These are phyloP conservation scores for Arthrinium phaeospermum DNA, from an alignment of 2,329 filamentous ascomycete species.

Conservation along the genomic window DNA sequence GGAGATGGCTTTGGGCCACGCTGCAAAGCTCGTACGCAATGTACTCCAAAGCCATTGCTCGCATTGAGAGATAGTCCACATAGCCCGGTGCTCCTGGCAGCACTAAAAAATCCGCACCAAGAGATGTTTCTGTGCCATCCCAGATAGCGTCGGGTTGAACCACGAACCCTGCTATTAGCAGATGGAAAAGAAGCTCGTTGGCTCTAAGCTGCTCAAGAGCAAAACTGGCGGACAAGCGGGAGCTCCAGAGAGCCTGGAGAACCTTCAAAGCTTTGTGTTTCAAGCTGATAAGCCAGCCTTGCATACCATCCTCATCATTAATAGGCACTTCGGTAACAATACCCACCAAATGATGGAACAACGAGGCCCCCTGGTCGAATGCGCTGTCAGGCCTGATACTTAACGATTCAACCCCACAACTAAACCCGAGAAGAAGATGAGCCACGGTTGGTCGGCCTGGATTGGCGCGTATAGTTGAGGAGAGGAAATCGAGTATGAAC, in stretches of 20 bases:
- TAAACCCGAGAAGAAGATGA: slow-evolving; percentile 88
- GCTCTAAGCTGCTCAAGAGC: slow-evolving; percentile 80
- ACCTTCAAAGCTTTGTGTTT: slow-evolving; percentile 75
- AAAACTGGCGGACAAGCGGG: slow-evolving; percentile 75
- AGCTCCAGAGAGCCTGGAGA: slow-evolving; percentile 82
- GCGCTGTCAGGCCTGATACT: slow-evolving; percentile 70
- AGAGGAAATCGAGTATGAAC: slow-evolving; percentile 84
- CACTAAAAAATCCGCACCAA: slow-evolving; percentile 70
- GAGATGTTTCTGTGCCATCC: slow-evolving; percentile 68
- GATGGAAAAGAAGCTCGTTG: slow-evolving; percentile 79
- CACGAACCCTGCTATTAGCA: slow-evolving; percentile 74
- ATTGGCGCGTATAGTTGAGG: slow-evolving; percentile 76
- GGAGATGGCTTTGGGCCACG: slow-evolving; percentile 72
- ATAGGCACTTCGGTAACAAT: slow-evolving; percentile 74
- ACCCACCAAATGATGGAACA: slow-evolving; percentile 82
- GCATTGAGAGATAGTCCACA: slow-evolving; percentile 77
- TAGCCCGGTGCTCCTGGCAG: slow-evolving; percentile 71
- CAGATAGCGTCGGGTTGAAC: slow-evolving; percentile 73
- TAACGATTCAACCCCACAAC: slow-evolving; percentile 73
- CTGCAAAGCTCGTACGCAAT: slow-evolving; percentile 83
- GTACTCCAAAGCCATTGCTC: slow-evolving; percentile 83
- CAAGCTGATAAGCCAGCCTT: slow-evolving; percentile 71
- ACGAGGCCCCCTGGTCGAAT: slow-evolving; percentile 73
- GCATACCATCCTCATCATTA: slow-evolving; percentile 63
- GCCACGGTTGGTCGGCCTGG: slow-evolving; percentile 84